A percentile compares a stretch with the other conserved stretches of the same genome.
These are phyloP conservation scores for Cystobasidiaceae sp. DNA, from an alignment of 1,284 basidiomycete species.

Conservation along the genomic window DNA sequence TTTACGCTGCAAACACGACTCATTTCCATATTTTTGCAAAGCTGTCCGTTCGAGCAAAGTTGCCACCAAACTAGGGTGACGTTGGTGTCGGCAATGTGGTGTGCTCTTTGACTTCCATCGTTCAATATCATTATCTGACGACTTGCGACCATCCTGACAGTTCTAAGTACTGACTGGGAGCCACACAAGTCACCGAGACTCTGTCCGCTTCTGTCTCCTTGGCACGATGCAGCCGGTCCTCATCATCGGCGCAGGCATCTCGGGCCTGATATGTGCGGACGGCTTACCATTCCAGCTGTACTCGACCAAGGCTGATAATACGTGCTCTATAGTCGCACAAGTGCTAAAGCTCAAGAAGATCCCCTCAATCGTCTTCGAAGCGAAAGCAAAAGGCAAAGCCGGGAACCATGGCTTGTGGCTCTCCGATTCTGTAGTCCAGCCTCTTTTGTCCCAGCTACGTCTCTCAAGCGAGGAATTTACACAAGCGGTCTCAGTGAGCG, in stretches of 20 bases:
- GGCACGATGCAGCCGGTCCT: neutral
- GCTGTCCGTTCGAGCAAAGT: too few species aligned
- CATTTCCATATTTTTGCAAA: too few species aligned
- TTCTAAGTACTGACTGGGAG: too few species aligned
- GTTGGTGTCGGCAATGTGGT: too few species aligned
- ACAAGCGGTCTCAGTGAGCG: neutral
- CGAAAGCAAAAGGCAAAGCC: neutral
- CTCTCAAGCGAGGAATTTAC: neutral
- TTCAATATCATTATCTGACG: too few species aligned
- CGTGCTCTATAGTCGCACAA: slow-evolving; percentile 1
- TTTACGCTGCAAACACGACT: too few species aligned
- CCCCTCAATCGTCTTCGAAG: slow-evolving; percentile 18
- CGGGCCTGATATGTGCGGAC: slow-evolving; percentile 15
- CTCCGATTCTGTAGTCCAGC: neutral
- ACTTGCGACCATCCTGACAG: too few species aligned
- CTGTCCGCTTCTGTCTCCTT: too few species aligned
- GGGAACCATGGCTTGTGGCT: slow-evolving; percentile 22
- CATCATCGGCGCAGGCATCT: slow-evolving; percentile 24
- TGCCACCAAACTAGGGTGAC: too few species aligned
- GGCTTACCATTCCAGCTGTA: too few species aligned
- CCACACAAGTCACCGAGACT: too few species aligned
- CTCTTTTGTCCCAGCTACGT: neutral
- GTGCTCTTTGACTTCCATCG: too few species aligned
- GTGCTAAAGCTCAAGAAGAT: neutral
- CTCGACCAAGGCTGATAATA: neutral